Conservation (phyloP, 352 stramenopile genomes). For the Phytophthora nicotianae region DNA sequence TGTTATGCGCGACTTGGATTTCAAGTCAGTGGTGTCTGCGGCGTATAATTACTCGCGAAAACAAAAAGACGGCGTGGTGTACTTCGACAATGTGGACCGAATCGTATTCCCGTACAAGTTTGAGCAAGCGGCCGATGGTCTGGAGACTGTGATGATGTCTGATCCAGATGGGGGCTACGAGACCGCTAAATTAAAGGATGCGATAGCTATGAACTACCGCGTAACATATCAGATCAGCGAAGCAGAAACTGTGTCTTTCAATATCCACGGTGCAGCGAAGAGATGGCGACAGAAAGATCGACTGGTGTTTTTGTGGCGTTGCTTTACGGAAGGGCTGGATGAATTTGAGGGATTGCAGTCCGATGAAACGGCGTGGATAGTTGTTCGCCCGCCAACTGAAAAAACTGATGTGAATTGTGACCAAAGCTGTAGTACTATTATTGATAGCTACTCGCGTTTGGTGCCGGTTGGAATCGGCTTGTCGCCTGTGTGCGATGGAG, state of each 20-base stretch:
- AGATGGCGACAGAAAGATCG: neutral
- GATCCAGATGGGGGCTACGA: neutral
- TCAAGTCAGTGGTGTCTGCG: neutral
- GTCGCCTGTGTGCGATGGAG: neutral
- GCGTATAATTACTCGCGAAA: conserved; percentile 13
- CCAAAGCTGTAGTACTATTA: neutral
- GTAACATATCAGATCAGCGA: conserved; percentile 14
- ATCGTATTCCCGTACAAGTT: conserved; percentile 16
- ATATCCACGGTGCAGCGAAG: neutral
- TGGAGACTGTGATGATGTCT: conserved; percentile 16
- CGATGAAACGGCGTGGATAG: neutral
- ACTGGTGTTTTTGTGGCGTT: neutral
- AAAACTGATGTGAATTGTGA: neutral
- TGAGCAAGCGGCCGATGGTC: conserved; percentile 10
- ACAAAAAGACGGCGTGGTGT: conserved; percentile 11
- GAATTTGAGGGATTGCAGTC: conserved; percentile 1
- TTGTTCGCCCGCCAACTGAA: neutral
- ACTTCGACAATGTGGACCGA: conserved; percentile 26
- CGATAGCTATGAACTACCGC: conserved; percentile 31
- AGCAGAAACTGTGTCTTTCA: conserved; percentile 4
- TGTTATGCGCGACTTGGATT: conserved; percentile 13
- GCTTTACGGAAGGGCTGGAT: conserved; percentile 1
- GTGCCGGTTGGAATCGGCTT: neutral
- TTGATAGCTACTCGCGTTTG: neutral
- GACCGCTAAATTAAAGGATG: conserved; percentile 14